Base-by-base conservation (phyloP, 768 basidiomycete species). In the Rhodocollybia butyracea region DNA sequence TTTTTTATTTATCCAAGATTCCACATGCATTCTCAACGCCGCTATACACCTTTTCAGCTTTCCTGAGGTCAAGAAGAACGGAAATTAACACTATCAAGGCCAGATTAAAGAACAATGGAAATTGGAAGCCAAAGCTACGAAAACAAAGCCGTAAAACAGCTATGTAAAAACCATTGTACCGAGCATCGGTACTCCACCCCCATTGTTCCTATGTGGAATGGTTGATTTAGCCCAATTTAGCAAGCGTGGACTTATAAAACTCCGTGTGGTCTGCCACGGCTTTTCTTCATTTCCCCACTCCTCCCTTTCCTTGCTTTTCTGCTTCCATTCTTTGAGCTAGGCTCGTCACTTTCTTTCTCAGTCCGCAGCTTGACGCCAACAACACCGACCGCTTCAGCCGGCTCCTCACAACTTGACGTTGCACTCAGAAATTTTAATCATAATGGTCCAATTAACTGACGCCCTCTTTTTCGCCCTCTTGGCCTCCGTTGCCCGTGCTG, bases 381-480 rank as follows among this genome's bases (percentile, higher is more conserved):
- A 21, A 22, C 15, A 6, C 26, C 12, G n/a, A 45, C 43, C 43
- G 43, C 43, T 45, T 29, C 26, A 45, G 43, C 26, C 43, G 43
- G 43, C 43, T 38, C 31, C 42, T 22, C 1, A 17, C 15, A 4
- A 29, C 15, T 29, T 45, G 32, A 50, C 34, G 48, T 50, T 24
- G 48, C 34, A 50, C 48, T 56, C 46, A 17, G 42, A 46, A 24
- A 42, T 40, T 36, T 21, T 27, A 19, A 43, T 55, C 46, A 64
- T 39, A 42, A 76, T 76, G 72, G 59, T 72, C 58, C 68, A 66
- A 47, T 62, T 71, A 27, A 56, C 61, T 24, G 59, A 67, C 31
- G 42, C 63, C 53, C 54, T 75, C 48, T 45, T 73, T 54, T 61
- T 75, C 36, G 61, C 68, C 59, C 59, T 75, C 42, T 59, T 67